These are phyloP conservation scores for Flaveria linearis DNA, from an alignment of 129 eudicot species.

Conservation along the genomic window DNA sequence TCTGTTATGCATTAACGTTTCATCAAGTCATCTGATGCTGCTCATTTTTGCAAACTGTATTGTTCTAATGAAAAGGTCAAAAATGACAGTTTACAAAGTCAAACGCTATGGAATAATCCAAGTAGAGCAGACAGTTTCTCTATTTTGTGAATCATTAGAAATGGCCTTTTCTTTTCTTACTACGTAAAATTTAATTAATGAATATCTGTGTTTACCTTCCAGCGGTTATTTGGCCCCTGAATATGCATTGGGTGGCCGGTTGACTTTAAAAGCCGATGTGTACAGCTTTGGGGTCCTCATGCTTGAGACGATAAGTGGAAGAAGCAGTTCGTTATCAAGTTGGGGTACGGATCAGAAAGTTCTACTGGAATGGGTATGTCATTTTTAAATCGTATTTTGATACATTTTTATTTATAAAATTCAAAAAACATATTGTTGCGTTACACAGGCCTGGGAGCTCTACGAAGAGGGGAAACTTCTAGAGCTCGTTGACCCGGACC, in stretches of 20 bases:
- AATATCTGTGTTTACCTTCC: slow-evolving; percentile 23
- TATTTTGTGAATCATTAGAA: slow-evolving; percentile 8
- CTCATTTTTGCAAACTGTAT: not conserved
- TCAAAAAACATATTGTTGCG: not conserved
- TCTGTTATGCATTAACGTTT: not conserved
- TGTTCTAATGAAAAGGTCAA: not conserved
- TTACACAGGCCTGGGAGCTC: slow-evolving; percentile 77
- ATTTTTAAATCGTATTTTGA: not conserved
- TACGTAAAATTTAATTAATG: slow-evolving; percentile 15
- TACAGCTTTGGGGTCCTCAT: slow-evolving; percentile 94
- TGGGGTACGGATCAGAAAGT: slow-evolving; percentile 58
- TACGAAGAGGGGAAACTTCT: slow-evolving; percentile 61
- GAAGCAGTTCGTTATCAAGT: slow-evolving; percentile 50
- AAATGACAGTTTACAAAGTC: not conserved
- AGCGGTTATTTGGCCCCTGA: slow-evolving; percentile 98
- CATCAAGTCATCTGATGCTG: not conserved
- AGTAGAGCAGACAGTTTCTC: not conserved
- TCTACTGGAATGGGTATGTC: slow-evolving; percentile 80
- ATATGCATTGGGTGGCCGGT: slow-evolving; percentile 79
- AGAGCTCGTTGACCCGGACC: slow-evolving; percentile 76
- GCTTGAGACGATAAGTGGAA: slow-evolving; percentile 77
- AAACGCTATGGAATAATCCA: not conserved
- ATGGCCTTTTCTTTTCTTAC: not conserved
- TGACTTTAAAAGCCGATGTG: slow-evolving; percentile 85
- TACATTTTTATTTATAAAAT: not conserved